These are phyloP conservation scores for Durio zibethinus DNA, from an alignment of 345 rosid genomes.

Conservation along the genomic window DNA sequence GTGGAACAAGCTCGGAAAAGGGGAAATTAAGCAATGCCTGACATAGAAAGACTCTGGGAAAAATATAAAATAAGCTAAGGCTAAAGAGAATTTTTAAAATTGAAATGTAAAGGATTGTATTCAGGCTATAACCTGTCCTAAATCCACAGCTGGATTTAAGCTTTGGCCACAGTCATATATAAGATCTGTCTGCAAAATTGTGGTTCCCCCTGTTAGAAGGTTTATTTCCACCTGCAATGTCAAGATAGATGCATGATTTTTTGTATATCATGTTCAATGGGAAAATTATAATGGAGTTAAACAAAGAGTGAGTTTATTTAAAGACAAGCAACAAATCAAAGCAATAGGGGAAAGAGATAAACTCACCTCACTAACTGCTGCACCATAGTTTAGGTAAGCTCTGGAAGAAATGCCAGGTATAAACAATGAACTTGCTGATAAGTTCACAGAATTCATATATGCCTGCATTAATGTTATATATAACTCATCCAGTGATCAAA, in stretches of 20 bases:
- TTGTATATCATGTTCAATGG: not conserved
- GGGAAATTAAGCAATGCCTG: too few relatives aligned
- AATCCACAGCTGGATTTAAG: constrained; percentile 91
- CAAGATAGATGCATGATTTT: constrained; percentile 16
- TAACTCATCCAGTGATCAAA: not conserved
- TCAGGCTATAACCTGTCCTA: constrained; percentile 82
- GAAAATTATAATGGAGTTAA: too few relatives aligned
- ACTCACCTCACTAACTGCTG: constrained; percentile 93
- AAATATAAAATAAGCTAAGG: too few relatives aligned
- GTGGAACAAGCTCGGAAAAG: too few relatives aligned
- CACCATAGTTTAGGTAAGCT: constrained; percentile 77
- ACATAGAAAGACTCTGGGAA: too few relatives aligned
- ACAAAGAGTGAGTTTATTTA: too few relatives aligned
- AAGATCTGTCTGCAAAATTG: constrained; percentile 70
- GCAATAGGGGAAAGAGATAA: too few relatives aligned
- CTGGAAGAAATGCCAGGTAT: constrained; percentile 45
- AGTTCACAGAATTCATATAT: constrained; percentile 44
- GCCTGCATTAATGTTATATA: constrained; percentile 46
- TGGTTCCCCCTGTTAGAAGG: constrained; percentile 69
- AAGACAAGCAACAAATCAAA: too few relatives aligned
- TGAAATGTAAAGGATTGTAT: not conserved
- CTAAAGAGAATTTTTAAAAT: too few relatives aligned
- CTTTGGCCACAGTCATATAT: constrained; percentile 89
- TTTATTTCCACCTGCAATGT: constrained; percentile 72
- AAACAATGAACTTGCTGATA: constrained; percentile 54